Percentiles rank a stretch among this genome's conserved stretches.
Conservation (phyloP, 2,329 filamentous ascomycete species). For the Fusarium sp. region DNA sequence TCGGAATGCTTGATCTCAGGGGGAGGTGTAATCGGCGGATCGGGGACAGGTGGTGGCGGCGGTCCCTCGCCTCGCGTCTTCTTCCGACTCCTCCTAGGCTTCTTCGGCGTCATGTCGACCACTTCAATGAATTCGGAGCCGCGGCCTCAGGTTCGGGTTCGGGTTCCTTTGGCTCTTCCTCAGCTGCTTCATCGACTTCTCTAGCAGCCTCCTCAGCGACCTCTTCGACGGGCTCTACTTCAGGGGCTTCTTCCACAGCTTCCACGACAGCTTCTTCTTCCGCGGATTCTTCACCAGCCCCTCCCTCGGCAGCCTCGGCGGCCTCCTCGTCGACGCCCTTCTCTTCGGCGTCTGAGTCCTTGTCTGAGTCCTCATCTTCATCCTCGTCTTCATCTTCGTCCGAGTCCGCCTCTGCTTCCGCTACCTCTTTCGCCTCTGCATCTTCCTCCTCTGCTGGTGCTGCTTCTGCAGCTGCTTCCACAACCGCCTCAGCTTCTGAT, state of each 20-base stretch:
- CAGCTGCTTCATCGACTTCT: constrained; percentile 28
- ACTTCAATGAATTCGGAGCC: constrained; percentile 55
- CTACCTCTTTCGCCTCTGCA: constrained; percentile 44
- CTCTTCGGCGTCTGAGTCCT: neutral
- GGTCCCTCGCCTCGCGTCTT: constrained; percentile 53
- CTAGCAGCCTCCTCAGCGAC: constrained; percentile 27
- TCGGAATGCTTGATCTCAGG: constrained; percentile 71
- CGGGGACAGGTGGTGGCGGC: constrained; percentile 57
- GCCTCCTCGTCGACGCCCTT: neutral
- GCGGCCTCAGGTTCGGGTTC: constrained; percentile 32
- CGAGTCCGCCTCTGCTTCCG: neutral
- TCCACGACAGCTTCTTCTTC: constrained; percentile 42
- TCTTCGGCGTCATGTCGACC: constrained; percentile 62
- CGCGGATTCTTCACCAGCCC: neutral
- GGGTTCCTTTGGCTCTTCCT: constrained; percentile 46
- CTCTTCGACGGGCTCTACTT: constrained; percentile 25
- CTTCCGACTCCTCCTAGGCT: constrained; percentile 58
- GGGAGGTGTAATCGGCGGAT: constrained; percentile 61
- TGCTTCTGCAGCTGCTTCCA: neutral
- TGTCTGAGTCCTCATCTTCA: neutral
- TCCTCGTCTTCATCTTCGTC: neutral
- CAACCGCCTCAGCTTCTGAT: neutral
- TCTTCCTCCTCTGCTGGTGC: constrained; percentile 15
- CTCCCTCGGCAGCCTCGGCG: constrained; percentile 1
- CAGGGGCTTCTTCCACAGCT: constrained; percentile 46